These are phyloP conservation scores for Biscogniauxia sp. DNA, from an alignment of 2,329 filamentous ascomycete species.

Conservation along the genomic window DNA sequence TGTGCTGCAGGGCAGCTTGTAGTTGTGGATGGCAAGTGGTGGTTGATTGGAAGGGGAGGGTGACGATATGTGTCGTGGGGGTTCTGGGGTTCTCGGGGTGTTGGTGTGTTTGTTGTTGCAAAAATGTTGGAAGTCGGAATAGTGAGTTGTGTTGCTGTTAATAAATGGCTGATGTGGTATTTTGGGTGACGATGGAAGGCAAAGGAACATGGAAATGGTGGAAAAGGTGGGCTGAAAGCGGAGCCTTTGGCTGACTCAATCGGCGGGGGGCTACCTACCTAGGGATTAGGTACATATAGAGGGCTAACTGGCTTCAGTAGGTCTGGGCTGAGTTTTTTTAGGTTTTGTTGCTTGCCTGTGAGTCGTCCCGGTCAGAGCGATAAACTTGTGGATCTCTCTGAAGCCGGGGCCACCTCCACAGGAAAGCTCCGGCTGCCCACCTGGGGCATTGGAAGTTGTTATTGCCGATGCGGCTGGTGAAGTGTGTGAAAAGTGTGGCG, in stretches of 20 bases:
- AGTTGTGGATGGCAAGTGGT: too few species aligned
- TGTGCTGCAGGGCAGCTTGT: neutral
- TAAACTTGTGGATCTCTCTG: too few species aligned
- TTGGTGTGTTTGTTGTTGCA: neutral
- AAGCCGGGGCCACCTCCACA: neutral
- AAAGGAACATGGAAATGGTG: constrained; percentile 29
- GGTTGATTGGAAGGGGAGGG: too few species aligned
- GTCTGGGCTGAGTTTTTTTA: neutral
- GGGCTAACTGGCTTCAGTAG: too few species aligned
- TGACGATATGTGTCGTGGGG: too few species aligned
- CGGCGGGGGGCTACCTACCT: constrained; percentile 20
- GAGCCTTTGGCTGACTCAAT: constrained; percentile 32
- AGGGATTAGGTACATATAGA: too few species aligned
- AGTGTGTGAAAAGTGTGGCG: neutral
- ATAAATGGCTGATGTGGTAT: constrained; percentile 11
- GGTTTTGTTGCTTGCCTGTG: too few species aligned
- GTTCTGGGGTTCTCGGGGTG: neutral
- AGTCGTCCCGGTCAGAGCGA: too few species aligned
- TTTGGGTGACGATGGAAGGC: constrained; percentile 27
- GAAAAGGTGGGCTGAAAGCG: constrained; percentile 28
- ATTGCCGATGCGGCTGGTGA: constrained; percentile 1
- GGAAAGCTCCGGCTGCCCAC: too few species aligned
- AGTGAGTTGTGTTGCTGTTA: constrained; percentile 8
- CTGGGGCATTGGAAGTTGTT: too few species aligned
- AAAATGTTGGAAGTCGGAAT: constrained; percentile 3